Evolutionary conservation across 352 stramenopile species (phyloP), one percentile per base, ranked within the genome.

Genomic region (Globisporangium okanoganense): DNA sequence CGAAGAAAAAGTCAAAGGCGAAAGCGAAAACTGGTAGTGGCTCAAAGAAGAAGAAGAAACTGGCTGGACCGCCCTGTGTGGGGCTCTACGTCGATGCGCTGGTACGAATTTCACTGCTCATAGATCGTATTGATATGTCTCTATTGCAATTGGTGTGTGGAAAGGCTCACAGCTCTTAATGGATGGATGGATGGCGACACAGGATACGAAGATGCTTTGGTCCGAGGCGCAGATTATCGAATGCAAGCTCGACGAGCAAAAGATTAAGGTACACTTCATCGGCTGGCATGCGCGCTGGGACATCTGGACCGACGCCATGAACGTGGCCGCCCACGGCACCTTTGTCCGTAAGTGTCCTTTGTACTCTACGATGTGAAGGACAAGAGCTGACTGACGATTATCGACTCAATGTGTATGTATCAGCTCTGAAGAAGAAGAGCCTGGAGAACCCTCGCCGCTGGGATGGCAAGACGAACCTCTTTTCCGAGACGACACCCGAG

Each of bases 141-240:
- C 2, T 27, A 44, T 8, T 12, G 14, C 18, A 35, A 24, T 5
- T 7, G 36, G 9, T 5, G 31, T 52, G 25, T 16, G 56, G 16
- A 14, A 33, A 35, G 25, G 16, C 27, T 54, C 16, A 24, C n/a
- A n/a, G 29, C 10, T 24, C 1, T 2, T 50, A 13, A 10, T 59
- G 27, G n/a, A n/a, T n/a, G n/a, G n/a, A 25, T 54, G 48, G 40
- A 22, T 43, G 35, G 5, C 20, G 22, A 22, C 29, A 33, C 29
- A 85, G 75, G 83, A 93, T 62, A 79, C 72, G 63, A 88, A 90
- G 49, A 85, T 84, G 69, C 47, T 85, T 18, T 93, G 83, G 83
- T 77, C 67, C 8, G 75, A 89, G 58, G 83, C 79, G 41, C 73
- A 76, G 56, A 93, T 93, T 60, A 75, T 90, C 45, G 72, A 71